Conservation (phyloP, 495 filamentous ascomycete species). For the Penicillium samsonianum region DNA sequence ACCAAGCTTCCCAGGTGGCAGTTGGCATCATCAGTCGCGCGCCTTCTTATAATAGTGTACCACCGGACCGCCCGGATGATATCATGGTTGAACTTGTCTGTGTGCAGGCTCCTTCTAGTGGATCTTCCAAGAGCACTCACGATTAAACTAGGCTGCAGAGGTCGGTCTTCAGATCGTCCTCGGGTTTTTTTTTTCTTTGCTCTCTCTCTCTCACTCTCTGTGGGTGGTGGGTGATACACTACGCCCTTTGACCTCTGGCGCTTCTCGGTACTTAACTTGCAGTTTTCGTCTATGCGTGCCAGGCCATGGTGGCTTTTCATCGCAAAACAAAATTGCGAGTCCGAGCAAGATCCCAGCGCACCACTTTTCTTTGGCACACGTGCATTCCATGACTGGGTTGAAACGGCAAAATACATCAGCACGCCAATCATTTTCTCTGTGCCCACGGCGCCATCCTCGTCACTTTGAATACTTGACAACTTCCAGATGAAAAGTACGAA, state of each 20-base stretch:
- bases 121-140: slow-evolving; percentile 19
- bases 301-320: background rate
- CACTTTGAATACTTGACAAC: background rate
- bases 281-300: too few species aligned
- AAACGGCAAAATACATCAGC: background rate
- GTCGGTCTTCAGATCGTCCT: slow-evolving; percentile 6
- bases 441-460: background rate
- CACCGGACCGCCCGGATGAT: slow-evolving; percentile 32
- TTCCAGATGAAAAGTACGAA: background rate
- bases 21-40: slow-evolving; percentile 45
- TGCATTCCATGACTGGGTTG: background rate
- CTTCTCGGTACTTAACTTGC: background rate
- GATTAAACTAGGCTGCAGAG: slow-evolving; percentile 9
- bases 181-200: background rate
- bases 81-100: slow-evolving; percentile 45
- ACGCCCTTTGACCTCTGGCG: background rate
- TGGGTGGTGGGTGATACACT: background rate
- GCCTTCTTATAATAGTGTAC: slow-evolving; percentile 33
- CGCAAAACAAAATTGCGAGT: background rate
- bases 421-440: background rate
- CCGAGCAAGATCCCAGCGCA: background rate
- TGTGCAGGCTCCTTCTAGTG: slow-evolving; percentile 35
- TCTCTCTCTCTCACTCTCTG: background rate
- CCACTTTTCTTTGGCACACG: background rate
- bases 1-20: slow-evolving; percentile 44